Conservation (phyloP, 2,329 filamentous ascomycete species). For the Diaporthe ampelina region DNA sequence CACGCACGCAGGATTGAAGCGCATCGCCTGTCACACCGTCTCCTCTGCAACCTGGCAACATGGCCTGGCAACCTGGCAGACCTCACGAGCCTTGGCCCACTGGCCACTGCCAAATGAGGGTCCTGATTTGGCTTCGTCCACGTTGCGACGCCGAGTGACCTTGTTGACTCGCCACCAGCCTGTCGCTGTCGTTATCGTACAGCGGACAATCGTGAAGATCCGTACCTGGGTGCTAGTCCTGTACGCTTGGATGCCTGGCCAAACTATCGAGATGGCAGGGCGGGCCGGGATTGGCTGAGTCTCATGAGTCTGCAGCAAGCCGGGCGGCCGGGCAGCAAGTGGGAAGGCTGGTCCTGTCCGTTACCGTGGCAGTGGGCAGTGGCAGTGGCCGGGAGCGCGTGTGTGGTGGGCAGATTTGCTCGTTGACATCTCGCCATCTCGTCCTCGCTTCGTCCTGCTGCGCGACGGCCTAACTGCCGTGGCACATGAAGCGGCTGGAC, state of each 20-base stretch:
- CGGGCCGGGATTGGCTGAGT: constrained; percentile 24
- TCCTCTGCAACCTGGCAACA: constrained; percentile 7
- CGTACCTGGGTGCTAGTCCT: constrained; percentile 15
- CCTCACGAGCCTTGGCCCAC: constrained; percentile 11
- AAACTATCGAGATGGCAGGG: constrained; percentile 9
- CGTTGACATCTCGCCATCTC: constrained; percentile 33
- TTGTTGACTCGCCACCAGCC: constrained; percentile 35
- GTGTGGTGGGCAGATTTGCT: constrained; percentile 19
- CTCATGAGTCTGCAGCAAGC: constrained; percentile 29
- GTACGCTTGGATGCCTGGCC: constrained; percentile 24
- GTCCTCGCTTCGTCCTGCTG: constrained; percentile 20
- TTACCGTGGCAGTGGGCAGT: constrained; percentile 24
- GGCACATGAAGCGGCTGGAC: constrained; percentile 29
- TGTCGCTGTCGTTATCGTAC: constrained; percentile 20
- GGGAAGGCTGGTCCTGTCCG: constrained; percentile 20
- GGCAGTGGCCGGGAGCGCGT: constrained; percentile 22
- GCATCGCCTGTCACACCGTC: constrained; percentile 31
- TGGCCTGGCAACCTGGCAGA: neutral
- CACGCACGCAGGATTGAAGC: constrained; percentile 21
- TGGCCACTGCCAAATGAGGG: neutral
- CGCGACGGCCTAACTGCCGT: constrained; percentile 26
- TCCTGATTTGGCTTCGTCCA: neutral
- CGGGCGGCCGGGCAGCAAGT: constrained; percentile 13
- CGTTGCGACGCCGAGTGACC: constrained; percentile 7
- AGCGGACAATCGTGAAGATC: constrained; percentile 8